Conservation (phyloP, 495 filamentous ascomycete genomes). For the Rostrohypoxylon terebratum region DNA sequence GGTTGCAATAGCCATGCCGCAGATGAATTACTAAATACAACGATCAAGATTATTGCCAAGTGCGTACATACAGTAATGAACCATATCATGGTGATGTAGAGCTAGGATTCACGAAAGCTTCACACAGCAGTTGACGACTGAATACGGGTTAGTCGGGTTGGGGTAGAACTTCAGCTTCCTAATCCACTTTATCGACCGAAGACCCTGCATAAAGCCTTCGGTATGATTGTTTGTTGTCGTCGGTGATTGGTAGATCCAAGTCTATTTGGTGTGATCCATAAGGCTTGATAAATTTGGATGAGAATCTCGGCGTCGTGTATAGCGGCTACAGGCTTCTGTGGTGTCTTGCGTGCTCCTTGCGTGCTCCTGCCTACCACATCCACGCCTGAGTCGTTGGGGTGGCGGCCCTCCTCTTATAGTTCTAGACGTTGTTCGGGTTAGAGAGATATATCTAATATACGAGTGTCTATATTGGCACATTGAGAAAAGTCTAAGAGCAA, state of each 20-base stretch:
- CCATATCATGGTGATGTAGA: slow-evolving; percentile 8
- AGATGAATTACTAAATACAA: slow-evolving; percentile 31
- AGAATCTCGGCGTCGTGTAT: slow-evolving; percentile 20
- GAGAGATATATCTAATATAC: background rate
- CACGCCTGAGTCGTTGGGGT: slow-evolving; percentile 7
- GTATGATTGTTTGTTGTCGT: slow-evolving; percentile 5
- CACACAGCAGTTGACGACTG: slow-evolving; percentile 15
- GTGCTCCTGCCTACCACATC: slow-evolving; percentile 25
- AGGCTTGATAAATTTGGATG: slow-evolving; percentile 27
- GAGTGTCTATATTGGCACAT: background rate
- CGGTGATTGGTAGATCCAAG: slow-evolving; percentile 17
- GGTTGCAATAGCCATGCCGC: slow-evolving; percentile 1
- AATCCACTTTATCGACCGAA: slow-evolving; percentile 30
- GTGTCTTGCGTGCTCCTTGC: slow-evolving; percentile 33
- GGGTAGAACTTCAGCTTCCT: slow-evolving; percentile 38
- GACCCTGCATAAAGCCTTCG: slow-evolving; percentile 38
- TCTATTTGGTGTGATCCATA: background rate
- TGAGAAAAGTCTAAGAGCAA: background rate
- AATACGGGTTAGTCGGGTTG: slow-evolving; percentile 20
- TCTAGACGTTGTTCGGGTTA: slow-evolving; percentile 1
- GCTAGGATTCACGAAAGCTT: slow-evolving; percentile 10
- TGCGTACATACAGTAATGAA: slow-evolving; percentile 37
- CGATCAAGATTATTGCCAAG: slow-evolving; percentile 15
- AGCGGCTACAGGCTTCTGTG: slow-evolving; percentile 22
- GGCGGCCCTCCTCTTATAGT: background rate